Conservation (phyloP, 164 flowering plant genomes). For the Buxus sempervirens region DNA sequence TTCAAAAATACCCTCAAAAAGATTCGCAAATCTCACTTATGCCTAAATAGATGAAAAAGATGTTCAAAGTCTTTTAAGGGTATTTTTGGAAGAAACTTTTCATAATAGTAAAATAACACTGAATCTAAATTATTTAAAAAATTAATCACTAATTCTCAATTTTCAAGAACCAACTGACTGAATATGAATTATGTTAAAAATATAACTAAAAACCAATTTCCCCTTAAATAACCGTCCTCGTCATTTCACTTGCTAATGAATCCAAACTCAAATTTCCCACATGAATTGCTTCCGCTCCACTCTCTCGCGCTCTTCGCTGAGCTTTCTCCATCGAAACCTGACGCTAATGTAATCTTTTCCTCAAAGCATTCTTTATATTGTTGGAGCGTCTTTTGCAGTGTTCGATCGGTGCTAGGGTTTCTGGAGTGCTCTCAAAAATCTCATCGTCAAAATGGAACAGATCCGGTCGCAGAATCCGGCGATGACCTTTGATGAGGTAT, state of each 20-base stretch:
- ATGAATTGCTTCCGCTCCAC: slow-evolving; percentile 15
- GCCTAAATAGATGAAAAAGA: too few species aligned
- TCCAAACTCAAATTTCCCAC: not conserved
- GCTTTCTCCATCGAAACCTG: slow-evolving; percentile 23
- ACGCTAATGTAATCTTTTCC: slow-evolving; percentile 11
- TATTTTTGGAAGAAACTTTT: too few species aligned
- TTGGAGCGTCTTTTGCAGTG: too few species aligned
- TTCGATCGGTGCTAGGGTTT: not conserved
- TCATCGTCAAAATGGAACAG: slow-evolving; percentile 33
- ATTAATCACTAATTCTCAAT: too few species aligned
- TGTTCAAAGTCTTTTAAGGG: too few species aligned
- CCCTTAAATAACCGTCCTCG: not conserved
- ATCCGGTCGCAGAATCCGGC: slow-evolving; percentile 31
- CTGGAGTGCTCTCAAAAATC: not conserved
- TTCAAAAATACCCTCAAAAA: too few species aligned
- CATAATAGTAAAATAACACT: too few species aligned
- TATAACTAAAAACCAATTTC: too few species aligned
- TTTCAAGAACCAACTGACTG: too few species aligned
- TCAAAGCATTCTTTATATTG: not conserved
- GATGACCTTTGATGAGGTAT: slow-evolving; percentile 84
- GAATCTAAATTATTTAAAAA: too few species aligned
- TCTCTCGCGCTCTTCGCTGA: slow-evolving; percentile 18
- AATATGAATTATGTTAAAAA: too few species aligned
- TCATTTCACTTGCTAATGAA: not conserved
- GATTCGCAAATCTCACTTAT: too few species aligned